Conservation (phyloP, 208 protist species). For the Trypanosoma congolense region DNA sequence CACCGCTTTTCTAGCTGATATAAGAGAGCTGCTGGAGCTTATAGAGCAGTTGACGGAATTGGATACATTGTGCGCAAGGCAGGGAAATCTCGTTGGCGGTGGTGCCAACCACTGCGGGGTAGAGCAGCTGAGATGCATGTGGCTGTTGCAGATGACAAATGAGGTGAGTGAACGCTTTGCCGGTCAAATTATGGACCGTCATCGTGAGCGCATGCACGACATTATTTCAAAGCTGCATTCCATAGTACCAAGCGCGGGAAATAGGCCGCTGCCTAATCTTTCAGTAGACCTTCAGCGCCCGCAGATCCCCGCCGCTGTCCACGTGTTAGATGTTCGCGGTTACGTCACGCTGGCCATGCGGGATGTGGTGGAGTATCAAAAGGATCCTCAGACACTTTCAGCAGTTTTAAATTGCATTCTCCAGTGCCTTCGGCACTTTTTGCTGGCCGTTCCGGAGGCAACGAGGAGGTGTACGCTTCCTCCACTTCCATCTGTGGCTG, state of each 20-base stretch:
- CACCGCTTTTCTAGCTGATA: constrained; percentile 37
- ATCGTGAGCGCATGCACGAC: constrained; percentile 45
- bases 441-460: constrained; percentile 26
- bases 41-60: constrained; percentile 9
- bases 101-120: constrained; percentile 9
- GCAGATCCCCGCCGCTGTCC: constrained; percentile 23
- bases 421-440: constrained; percentile 33
- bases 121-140: constrained; percentile 28
- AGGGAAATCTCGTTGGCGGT: background rate
- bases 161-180: constrained; percentile 51
- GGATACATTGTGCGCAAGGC: constrained; percentile 4
- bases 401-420: constrained; percentile 47
- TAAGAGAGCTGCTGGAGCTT: constrained; percentile 18
- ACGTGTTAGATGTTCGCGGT: constrained; percentile 34
- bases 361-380: constrained; percentile 54
- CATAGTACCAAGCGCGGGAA: constrained; percentile 29
- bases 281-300: constrained; percentile 20
- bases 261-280: constrained; percentile 9
- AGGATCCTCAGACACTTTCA: constrained; percentile 50
- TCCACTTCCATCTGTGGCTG: constrained; percentile 60
- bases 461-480: constrained; percentile 41
- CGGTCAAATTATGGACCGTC: constrained; percentile 56
- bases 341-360: constrained; percentile 50
- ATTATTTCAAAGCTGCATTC: constrained; percentile 34
- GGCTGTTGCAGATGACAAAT: constrained; percentile 45